These are phyloP conservation scores for Fusarium anguioides DNA, from an alignment of 2,329 filamentous ascomycete genomes.

Conservation along the genomic window DNA sequence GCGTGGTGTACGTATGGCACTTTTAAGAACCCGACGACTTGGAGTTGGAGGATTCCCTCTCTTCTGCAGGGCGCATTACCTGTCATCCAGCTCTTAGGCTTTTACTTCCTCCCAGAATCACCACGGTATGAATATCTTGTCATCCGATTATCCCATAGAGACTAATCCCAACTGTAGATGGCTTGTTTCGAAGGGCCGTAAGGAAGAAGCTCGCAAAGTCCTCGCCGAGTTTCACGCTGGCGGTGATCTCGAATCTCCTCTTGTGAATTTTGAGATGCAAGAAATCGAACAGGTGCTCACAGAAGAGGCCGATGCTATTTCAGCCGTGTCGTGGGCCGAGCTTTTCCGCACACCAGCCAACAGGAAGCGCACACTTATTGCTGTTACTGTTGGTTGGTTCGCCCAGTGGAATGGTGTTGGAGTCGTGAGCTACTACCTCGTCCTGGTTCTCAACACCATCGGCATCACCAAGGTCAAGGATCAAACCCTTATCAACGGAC, in stretches of 20 bases:
- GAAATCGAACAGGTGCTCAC: conserved; percentile 54
- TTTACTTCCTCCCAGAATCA: conserved; percentile 45
- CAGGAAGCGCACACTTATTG: conserved; percentile 41
- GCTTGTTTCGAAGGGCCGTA: conserved; percentile 48
- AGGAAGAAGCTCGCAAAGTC: conserved; percentile 51
- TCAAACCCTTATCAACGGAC: conserved; percentile 44
- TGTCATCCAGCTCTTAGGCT: conserved; percentile 33
- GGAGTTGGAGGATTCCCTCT: conserved; percentile 45
- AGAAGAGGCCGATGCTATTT: conserved; percentile 47
- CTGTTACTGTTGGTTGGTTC: conserved; percentile 28
- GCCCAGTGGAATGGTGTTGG: conserved; percentile 36
- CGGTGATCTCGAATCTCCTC: conserved; percentile 52
- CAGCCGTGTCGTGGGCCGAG: conserved; percentile 51
- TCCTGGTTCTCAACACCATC: conserved; percentile 52
- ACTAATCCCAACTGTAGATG: background rate
- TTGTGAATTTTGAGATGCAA: conserved; percentile 55
- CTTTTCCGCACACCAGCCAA: conserved; percentile 52
- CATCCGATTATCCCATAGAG: fast-evolving
- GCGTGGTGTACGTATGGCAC: conserved; percentile 46
- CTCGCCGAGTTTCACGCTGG: conserved; percentile 56
- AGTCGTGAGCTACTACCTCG: conserved; percentile 49
- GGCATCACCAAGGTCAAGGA: conserved; percentile 53
- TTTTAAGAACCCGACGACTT: conserved; percentile 29
- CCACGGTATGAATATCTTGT: conserved; percentile 4
- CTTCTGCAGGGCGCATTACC: conserved; percentile 39